Conservation (phyloP, 2,329 filamentous ascomycete genomes). For the Hymenotorrendiella dingleyae region DNA sequence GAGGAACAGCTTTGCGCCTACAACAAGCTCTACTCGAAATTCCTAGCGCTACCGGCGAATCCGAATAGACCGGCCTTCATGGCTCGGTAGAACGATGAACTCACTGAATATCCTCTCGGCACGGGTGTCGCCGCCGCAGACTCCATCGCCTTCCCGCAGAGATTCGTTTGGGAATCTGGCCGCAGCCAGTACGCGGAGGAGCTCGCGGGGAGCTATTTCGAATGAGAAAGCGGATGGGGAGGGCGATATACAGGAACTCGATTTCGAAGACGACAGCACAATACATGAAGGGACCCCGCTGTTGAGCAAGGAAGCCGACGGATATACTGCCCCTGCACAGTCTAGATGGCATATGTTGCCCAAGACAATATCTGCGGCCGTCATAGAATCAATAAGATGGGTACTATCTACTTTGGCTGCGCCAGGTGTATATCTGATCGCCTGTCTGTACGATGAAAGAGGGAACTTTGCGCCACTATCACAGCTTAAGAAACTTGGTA, state of each 20-base stretch:
- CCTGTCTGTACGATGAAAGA: conserved; percentile 75
- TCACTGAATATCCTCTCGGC: conserved; percentile 90
- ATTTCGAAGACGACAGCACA: conserved; percentile 18
- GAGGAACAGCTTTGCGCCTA: too few relatives aligned
- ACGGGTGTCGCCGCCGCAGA: conserved; percentile 62
- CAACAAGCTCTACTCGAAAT: too few relatives aligned
- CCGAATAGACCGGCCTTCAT: conserved; percentile 31
- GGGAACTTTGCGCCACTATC: conserved; percentile 73
- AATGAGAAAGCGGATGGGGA: conserved; percentile 34
- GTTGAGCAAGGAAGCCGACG: conserved; percentile 37
- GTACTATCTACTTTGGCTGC: conserved; percentile 72
- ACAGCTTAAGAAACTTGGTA: conserved; percentile 58
- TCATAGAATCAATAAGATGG: conserved; percentile 72
- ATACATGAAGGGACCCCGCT: conserved; percentile 66
- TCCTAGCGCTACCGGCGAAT: conserved; percentile 1
- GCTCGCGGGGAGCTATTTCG: conserved; percentile 34
- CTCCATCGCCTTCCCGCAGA: conserved; percentile 50
- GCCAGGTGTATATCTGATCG: conserved; percentile 76
- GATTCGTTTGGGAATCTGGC: conserved; percentile 48
- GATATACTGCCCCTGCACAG: conserved; percentile 31
- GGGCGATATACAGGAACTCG: conserved; percentile 34
- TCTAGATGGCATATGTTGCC: conserved; percentile 53
- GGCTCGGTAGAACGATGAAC: conserved; percentile 75
- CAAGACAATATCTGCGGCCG: conserved; percentile 61
- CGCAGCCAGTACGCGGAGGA: conserved; percentile 23